Base-by-base conservation (phyloP, 176 grass and related monocot species). In the Carex littledalei region DNA sequence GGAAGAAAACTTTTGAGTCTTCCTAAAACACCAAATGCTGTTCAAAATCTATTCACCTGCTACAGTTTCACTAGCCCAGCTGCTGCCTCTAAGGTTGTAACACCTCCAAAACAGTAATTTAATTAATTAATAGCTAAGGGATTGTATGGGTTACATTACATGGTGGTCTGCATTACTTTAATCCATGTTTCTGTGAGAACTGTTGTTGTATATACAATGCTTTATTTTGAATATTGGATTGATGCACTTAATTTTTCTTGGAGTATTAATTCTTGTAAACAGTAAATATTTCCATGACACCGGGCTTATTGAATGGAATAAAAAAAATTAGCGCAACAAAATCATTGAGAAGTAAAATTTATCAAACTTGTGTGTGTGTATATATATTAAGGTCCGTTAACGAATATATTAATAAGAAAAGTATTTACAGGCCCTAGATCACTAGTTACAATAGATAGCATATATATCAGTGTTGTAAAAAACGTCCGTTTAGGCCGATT, bases 11-110 rank as follows among this genome's bases (percentile, higher is more conserved):
- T 83, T 18, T 21, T 83, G 61, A 31, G 21, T 45, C 63, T 83
- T 63, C 81, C 81, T 18, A 55, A 66, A 83, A 17, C 81, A 10
- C 81, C 81, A 53, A 32, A 29, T 49, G 81, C 81, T 12, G 81
- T 83, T 83, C 81, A 83, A 24, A 83, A 83, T 68, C 22, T 83
- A 41, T 29, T 83, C 61, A 83, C 81, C 64, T 83, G 81, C 64
- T 83, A 83, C 81, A 83, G 62, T 68, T 52, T 31, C 62, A 83
- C 63, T 21, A 8, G 26, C 49, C 9, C 58, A 32, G 35, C 63
- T 17, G n/a, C 63, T 17, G 20, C 81, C 35, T 55, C 81, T 67
- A 83, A 67, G 20, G 22, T 11, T 55, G 63, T 67, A 83, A 54
- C 81, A 78, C 49, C 74, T 75, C 71, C 45, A 75, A 75, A 57